phyloP scores from a whole-genome alignment of 805 yeast genomes.

The Saturnispora hagleri region DNA sequence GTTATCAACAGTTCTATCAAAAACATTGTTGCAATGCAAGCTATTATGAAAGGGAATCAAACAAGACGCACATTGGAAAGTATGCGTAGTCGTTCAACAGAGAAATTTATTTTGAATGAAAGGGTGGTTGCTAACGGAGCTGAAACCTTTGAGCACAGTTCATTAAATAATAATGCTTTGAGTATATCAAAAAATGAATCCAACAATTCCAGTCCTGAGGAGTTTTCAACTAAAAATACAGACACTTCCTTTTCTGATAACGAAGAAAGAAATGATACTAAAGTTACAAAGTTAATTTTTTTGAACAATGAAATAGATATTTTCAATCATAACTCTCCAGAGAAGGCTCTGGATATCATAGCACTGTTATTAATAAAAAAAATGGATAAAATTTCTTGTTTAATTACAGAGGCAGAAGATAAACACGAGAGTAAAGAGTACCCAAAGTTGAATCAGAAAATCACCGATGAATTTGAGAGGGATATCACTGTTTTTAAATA shows the following conservation, averaged over 20 bases:
- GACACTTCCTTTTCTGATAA: background rate
- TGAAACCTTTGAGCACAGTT: background rate
- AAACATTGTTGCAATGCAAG: slow-evolving; percentile 36
- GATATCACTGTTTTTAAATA: slow-evolving; percentile 2
- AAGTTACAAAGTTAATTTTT: background rate
- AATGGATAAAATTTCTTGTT: slow-evolving; percentile 4
- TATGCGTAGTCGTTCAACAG: slow-evolving; percentile 71
- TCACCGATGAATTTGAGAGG: background rate
- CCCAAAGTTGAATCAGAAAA: background rate
- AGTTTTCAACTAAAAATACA: background rate
- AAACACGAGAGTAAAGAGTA: background rate
- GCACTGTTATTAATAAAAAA: background rate
- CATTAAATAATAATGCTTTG: background rate
- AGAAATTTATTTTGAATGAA: slow-evolving; percentile 29
- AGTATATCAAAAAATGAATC: background rate
- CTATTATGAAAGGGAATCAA: slow-evolving; percentile 38
- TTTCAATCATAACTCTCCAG: slow-evolving; percentile 3
- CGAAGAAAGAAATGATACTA: background rate
- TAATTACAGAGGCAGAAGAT: background rate
- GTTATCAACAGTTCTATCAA: slow-evolving; percentile 24
- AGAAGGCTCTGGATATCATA: slow-evolving; percentile 5
- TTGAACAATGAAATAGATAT: background rate
- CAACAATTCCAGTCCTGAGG: background rate
- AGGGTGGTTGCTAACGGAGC: slow-evolving; percentile 9
- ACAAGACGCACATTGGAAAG: slow-evolving; percentile 60